phyloP scores from a whole-genome alignment of 129 eudicot genomes.

The Tanacetum coccineum region DNA sequence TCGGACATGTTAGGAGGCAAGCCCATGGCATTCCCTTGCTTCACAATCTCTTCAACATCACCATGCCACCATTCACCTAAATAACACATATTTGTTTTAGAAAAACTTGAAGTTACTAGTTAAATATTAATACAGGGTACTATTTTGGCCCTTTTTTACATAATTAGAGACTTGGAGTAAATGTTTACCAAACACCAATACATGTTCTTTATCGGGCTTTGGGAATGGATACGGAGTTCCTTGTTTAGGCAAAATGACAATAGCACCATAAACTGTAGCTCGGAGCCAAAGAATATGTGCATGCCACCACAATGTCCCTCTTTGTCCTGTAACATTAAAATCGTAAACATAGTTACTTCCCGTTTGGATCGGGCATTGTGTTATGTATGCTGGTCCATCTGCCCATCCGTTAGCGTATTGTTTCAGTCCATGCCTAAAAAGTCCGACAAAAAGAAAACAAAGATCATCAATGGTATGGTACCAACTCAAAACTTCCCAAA shows the following conservation, averaged over 20 bases:
- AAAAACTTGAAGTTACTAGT: no score
- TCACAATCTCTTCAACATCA: constrained; percentile 44
- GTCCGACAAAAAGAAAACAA: neutral
- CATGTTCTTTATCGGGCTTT: constrained; percentile 33
- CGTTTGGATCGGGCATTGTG: constrained; percentile 45
- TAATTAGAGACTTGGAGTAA: neutral
- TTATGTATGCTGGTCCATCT: constrained; percentile 49
- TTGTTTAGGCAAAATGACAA: constrained; percentile 44
- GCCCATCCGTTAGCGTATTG: constrained; percentile 53
- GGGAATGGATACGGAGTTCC: constrained; percentile 53
- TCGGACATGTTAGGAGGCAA: constrained; percentile 48
- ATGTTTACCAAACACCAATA: constrained; percentile 27
- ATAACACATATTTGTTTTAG: neutral
- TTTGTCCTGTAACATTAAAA: constrained; percentile 37
- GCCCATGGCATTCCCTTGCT: constrained; percentile 47
- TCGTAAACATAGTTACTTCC: constrained; percentile 40
- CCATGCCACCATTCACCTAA: constrained; percentile 45
- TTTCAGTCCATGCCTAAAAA: constrained; percentile 46
- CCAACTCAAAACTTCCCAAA: neutral
- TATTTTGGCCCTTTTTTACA: neutral
- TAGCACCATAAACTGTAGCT: constrained; percentile 51
- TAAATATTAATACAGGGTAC: no score
- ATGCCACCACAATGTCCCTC: constrained; percentile 55
- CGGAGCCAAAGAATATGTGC: constrained; percentile 51
- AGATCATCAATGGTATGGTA: neutral